Conservation (phyloP, 805 yeast genomes). For the Hanseniaspora lindneri region DNA sequence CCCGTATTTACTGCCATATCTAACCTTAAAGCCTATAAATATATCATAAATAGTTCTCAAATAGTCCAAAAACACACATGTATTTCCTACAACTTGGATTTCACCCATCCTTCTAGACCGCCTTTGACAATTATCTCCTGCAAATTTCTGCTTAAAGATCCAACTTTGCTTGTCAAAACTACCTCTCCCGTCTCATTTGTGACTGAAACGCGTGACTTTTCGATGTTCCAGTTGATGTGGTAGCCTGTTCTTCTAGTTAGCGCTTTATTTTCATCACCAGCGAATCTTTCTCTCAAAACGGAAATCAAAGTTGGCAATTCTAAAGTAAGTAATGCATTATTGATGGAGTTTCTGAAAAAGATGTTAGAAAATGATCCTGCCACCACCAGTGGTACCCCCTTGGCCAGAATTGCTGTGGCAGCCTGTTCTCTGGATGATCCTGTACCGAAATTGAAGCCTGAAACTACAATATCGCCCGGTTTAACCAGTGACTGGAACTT, state of each 20-base stretch:
- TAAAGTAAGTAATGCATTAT: conserved; percentile 85
- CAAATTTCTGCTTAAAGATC: conserved; percentile 86
- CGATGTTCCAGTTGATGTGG: conserved; percentile 86
- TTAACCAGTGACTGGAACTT: conserved; percentile 73
- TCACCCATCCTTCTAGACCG: conserved; percentile 98
- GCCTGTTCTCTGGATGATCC: conserved; percentile 99
- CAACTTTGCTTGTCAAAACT: conserved; percentile 74
- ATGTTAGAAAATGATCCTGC: conserved; percentile 97
- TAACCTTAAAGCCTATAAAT: too few relatives aligned
- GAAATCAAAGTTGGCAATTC: conserved; percentile 83
- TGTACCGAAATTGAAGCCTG: conserved; percentile 95
- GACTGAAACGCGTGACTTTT: conserved; percentile 68
- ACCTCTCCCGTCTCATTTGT: conserved; percentile 39
- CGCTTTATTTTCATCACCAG: conserved; percentile 42
- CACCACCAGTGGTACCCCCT: conserved; percentile 84
- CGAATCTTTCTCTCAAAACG: conserved; percentile 57
- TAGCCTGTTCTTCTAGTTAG: conserved; percentile 92
- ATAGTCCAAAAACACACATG: too few relatives aligned
- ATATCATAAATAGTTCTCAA: too few relatives aligned
- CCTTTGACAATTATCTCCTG: conserved; percentile 96
- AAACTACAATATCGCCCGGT: conserved; percentile 78
- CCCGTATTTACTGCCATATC: too few relatives aligned
- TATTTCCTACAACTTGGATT: conserved; percentile 36
- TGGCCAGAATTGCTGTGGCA: conserved; percentile 92
- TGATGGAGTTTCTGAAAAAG: conserved; percentile 88